Conservation (phyloP, 768 basidiomycete genomes). For the Baorangia bicolor region DNA sequence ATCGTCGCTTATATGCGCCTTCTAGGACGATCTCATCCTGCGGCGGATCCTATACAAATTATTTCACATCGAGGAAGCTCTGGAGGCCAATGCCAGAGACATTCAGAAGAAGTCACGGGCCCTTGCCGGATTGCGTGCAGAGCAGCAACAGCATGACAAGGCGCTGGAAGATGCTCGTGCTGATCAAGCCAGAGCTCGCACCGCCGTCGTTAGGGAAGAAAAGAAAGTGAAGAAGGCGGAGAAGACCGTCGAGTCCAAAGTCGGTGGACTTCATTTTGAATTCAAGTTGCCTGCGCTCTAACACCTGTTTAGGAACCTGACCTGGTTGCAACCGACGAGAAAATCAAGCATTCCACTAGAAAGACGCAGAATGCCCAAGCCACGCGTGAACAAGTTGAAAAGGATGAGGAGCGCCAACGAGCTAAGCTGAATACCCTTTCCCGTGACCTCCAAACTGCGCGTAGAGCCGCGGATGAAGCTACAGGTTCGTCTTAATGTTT, state of each 20-base stretch:
- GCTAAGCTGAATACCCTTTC: constrained; percentile 54
- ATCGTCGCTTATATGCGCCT: constrained; percentile 5
- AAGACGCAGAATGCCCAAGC: constrained; percentile 72
- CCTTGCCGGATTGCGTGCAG: constrained; percentile 62
- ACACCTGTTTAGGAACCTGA: constrained; percentile 67
- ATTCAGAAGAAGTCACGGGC: constrained; percentile 75
- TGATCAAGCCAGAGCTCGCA: constrained; percentile 76
- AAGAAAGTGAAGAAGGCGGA: constrained; percentile 88
- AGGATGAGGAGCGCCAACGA: constrained; percentile 53
- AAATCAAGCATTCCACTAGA: constrained; percentile 81
- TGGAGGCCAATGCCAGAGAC: constrained; percentile 66
- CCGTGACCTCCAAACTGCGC: constrained; percentile 65
- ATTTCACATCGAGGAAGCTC: constrained; percentile 83
- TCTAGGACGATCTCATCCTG: constrained; percentile 77
- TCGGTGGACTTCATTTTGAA: constrained; percentile 27
- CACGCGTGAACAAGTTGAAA: constrained; percentile 59
- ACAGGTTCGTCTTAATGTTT: constrained; percentile 52
- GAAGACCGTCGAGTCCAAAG: constrained; percentile 83
- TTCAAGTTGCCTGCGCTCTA: not conserved
- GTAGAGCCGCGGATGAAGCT: constrained; percentile 70
- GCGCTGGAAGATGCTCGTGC: constrained; percentile 71
- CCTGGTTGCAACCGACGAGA: constrained; percentile 78
- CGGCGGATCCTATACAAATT: constrained; percentile 84
- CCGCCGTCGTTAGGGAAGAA: constrained; percentile 79
- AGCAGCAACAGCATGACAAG: constrained; percentile 69